Evolutionary conservation across 2,329 filamentous ascomycete genomes (phyloP), one percentile per base, ranked within the genome.

Genomic region (Neoarthrinium moseri): DNA sequence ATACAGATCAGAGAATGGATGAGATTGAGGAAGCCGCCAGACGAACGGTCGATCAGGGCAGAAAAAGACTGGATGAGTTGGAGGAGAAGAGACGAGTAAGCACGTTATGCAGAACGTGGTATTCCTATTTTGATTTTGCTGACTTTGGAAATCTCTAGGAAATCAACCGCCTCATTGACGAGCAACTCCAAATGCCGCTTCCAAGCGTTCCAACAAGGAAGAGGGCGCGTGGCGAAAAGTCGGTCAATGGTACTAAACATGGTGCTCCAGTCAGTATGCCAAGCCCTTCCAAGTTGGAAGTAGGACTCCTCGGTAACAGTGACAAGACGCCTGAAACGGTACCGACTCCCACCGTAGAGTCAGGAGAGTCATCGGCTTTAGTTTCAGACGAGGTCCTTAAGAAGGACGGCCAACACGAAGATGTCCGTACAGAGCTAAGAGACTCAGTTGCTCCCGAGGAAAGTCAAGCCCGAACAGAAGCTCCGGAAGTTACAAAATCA

Each of bases 151-250:
- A 36, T 18, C n/a, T 22, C 6, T 13, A 72, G 69, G 69, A 73
- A 52, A 59, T 73, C 47, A 72, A 72, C 43, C 67, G 62, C 17
- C 56, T 64, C 32, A 68, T 73, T 30, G 70, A 73, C 26, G 69
- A 72, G 45, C 61, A 70, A 47, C 53, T 73, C 24, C 60, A 62
- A 43, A 41, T 52, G 17, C 59, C 67, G 3, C 42, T 70, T 30
- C 64, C 65, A 1, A 39, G 58, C 3, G 39, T 57, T 1, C 61
- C 62, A 11, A 56, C 54, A 6, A 43, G 54, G 23, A 43, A 60
- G 37, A 53, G 55, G 38, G 55, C 29, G 15, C 33, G 43, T 6
- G 20, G 12, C 21, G 43, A 41, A 15, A 15, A 22, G 22, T 35
- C 21, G 5, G 13, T 12, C 23, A 34, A 44, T 3, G 17, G 12